Evolutionary conservation across 1,139 yeast species (phyloP).

Genomic region (Candida neerlandica): DNA sequence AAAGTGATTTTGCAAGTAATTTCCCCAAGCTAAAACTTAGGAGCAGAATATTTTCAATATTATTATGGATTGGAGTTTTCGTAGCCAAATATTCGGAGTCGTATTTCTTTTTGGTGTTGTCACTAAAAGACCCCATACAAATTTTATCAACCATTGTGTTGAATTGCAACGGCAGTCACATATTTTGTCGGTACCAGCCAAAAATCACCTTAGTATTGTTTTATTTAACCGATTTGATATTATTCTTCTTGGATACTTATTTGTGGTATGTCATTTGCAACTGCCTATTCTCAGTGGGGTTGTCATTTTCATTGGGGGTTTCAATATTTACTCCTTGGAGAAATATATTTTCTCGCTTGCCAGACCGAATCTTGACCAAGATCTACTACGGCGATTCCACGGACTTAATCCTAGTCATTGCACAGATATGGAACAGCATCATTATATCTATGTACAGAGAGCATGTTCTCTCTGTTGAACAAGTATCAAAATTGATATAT

Average conservation of each 20-base stretch:
- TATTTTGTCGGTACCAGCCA: constrained; percentile 64
- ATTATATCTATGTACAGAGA: constrained; percentile 76
- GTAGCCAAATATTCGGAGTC: constrained; percentile 77
- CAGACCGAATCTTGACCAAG: constrained; percentile 71
- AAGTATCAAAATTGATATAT: constrained; percentile 62
- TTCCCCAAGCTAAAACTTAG: constrained; percentile 57
- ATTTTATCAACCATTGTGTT: constrained; percentile 62
- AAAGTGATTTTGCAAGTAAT: constrained; percentile 35
- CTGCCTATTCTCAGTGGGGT: constrained; percentile 67
- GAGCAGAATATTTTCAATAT: constrained; percentile 57
- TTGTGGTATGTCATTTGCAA: constrained; percentile 87
- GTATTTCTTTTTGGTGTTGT: constrained; percentile 75
- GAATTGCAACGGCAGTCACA: constrained; percentile 58
- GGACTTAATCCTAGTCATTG: constrained; percentile 49
- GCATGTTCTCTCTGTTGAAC: constrained; percentile 74
- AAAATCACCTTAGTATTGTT: constrained; percentile 56
- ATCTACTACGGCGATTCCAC: constrained; percentile 52
- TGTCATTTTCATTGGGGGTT: constrained; percentile 74
- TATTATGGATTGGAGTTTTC: constrained; percentile 71
- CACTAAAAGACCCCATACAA: constrained; percentile 77
- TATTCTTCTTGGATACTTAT: constrained; percentile 83
- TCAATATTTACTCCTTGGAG: constrained; percentile 89
- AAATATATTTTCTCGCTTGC: constrained; percentile 72
- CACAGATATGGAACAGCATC: constrained; percentile 82
- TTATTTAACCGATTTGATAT: constrained; percentile 64